Evolutionary conservation across 768 basidiomycete species (phyloP), one percentile per base, ranked within the genome.

Genomic region (Kwoniella sp.): DNA sequence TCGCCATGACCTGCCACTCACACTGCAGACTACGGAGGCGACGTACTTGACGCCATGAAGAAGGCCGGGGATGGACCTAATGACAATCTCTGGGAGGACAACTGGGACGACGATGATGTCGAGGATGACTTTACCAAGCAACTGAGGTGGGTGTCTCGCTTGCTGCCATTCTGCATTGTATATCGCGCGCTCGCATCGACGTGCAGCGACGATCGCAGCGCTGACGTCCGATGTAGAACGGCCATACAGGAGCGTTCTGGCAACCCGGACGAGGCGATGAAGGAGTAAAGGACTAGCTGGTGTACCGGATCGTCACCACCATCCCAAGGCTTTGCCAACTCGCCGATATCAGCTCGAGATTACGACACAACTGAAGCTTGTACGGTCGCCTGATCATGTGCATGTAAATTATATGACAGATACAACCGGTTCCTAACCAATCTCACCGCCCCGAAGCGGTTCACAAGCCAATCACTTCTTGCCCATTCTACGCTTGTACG

Each of bases 31-130:
- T 54, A 54, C 45, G 52, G 52, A 48, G 54, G 56, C 37, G 58
- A 88, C 69, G 76, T 89, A 38, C 82, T 62, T 34, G 85, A 85
- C 17, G 80, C 83, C 2, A 81, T 84, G 3, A 84, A 86, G 2
- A 86, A 86, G 3, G 83, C 79, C 11, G 87, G 85, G 3, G 84
- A 83, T 63, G 85, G 85, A 28, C 85, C 85, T 34, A 87, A 87
- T 15, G 85, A 95, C 74, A 88, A 90, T 67, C 78, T 99, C 10
- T 99, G 95, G 95, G 95, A 99, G 78, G 95, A 98, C 64, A 96
- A 96, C 73, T 99, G 95, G 95, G 95, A 99, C 67, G 95, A 99
- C 65, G 95, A 99, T 76, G 93, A 98, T 75, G 84, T 95, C 56
- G 93, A 93, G 72, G 92, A 96, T 64, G 90, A 95, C 61, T 99